Base-by-base conservation (phyloP, 1,284 basidiomycete genomes). In the Crucibulum parvulum region DNA sequence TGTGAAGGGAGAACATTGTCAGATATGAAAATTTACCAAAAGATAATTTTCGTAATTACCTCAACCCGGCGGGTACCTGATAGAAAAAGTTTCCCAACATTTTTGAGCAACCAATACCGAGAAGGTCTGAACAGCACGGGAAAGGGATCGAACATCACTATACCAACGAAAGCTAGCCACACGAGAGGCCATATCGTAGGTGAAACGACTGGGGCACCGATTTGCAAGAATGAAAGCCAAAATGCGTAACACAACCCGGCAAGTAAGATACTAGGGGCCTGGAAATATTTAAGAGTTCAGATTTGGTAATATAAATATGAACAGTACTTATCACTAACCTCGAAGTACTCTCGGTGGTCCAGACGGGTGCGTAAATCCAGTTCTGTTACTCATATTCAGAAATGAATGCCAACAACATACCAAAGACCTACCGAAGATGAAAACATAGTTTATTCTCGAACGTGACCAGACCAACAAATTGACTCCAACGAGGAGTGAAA, bases 381-480 rank as follows among this genome's bases (percentile, higher is more conserved):
- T 72, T 94, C 94, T 95, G 64, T 9, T 37, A 5, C 10, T 18
- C 31, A 56, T 36, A 16, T 39, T 63, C 5, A 62, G 39, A 6
- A 46, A 62, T 15, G 34, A 16, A 51, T 35, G 8, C 54, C 51
- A 24, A 24, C 57, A 24, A 50, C 55, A 56, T 47, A n/a, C 46
- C 46, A 16, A 15, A 24, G 18, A 69, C 82, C 55, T 59, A 92
- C 91, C 89, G 68, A 98, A 96, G 55, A 98, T 96, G 74, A 98
- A 97, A 18, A 88, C 84, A 64, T 95, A 95, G 73, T 97, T 98
- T 70, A 98, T 94, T 48, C 93, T 82, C 4, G 88, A 82, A 1
- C 78, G 74, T 0, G 88, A 84, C 92, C 94, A 98, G 0, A 90
- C 91, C 15, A 89, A 69, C 9, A 98, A 68, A 72, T 99, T 97